A percentile compares a stretch with the other conserved stretches of the same genome.
These are phyloP conservation scores for Yarrowia sp. DNA, from an alignment of 805 yeast genomes.

Conservation along the genomic window DNA sequence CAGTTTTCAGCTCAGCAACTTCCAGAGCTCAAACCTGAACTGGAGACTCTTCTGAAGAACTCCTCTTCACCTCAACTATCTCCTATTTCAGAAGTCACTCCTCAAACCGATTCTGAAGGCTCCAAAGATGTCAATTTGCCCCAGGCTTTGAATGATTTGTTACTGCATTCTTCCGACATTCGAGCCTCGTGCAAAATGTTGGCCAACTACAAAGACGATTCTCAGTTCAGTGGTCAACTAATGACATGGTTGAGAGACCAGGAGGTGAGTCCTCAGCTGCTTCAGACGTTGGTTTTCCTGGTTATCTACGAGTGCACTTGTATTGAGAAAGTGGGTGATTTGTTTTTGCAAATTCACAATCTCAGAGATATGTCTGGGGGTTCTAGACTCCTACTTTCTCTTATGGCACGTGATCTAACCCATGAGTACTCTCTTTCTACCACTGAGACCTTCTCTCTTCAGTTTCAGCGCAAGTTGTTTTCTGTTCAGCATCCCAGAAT, in stretches of 20 bases:
- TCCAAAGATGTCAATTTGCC: slow-evolving; percentile 25
- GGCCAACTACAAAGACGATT: slow-evolving; percentile 31
- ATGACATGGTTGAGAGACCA: slow-evolving; percentile 36
- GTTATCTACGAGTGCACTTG: slow-evolving; percentile 42
- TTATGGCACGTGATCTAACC: neutral
- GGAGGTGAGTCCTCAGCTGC: slow-evolving; percentile 36
- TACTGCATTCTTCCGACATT: slow-evolving; percentile 29
- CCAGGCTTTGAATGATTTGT: slow-evolving; percentile 25
- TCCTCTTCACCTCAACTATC: slow-evolving; percentile 32
- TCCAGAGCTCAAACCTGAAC: slow-evolving; percentile 30
- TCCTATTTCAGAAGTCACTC: slow-evolving; percentile 34
- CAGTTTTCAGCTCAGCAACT: slow-evolving; percentile 30
- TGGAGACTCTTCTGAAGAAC: slow-evolving; percentile 31
- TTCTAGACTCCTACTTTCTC: neutral
- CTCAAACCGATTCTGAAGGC: slow-evolving; percentile 5
- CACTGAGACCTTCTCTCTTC: slow-evolving; percentile 30
- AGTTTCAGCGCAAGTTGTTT: slow-evolving; percentile 30
- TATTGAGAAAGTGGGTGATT: slow-evolving; percentile 40
- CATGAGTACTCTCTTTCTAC: slow-evolving; percentile 28
- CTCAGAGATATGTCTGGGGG: slow-evolving; percentile 33
- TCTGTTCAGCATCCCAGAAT: slow-evolving; percentile 10
- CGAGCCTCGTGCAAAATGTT: slow-evolving; percentile 28
- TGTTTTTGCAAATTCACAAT: slow-evolving; percentile 35
- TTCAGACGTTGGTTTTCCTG: slow-evolving; percentile 42
- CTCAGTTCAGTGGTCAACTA: slow-evolving; percentile 32